Evolutionary conservation across 371 early-diverging fungal species (phyloP).

Genomic region (Gilbertella persicaria): DNA sequence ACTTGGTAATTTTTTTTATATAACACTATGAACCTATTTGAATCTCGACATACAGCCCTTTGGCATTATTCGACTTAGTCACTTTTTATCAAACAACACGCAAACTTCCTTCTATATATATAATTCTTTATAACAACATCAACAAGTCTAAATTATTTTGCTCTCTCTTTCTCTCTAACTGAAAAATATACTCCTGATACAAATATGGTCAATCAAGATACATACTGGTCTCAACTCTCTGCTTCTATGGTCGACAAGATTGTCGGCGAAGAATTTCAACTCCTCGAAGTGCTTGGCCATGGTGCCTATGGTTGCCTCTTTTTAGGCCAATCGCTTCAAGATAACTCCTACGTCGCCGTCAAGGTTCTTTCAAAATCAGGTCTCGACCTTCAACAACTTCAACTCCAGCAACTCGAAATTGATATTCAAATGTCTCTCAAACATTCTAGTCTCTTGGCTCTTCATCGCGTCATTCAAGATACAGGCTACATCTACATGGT

Average conservation of each 20-base stretch:
- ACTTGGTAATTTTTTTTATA: not conserved
- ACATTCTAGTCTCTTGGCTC: conserved; percentile 65
- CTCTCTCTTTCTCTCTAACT: no score
- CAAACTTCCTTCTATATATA: no score
- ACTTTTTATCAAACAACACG: no score
- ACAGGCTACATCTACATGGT: conserved; percentile 49
- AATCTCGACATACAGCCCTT: not conserved
- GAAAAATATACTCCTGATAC: not conserved
- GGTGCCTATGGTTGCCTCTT: conserved; percentile 64
- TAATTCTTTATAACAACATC: not conserved
- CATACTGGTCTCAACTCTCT: conserved; percentile 10
- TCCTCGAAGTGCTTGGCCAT: conserved; percentile 57
- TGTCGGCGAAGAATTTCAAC: conserved; percentile 43
- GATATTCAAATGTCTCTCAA: conserved; percentile 66
- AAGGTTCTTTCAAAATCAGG: conserved; percentile 70
- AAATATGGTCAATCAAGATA: not conserved
- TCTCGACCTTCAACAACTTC: conserved; percentile 58
- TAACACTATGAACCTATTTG: not conserved
- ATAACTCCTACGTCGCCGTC: conserved; percentile 56
- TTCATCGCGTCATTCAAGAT: conserved; percentile 52
- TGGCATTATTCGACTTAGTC: not conserved
- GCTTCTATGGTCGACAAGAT: conserved; percentile 35
- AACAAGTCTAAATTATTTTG: not conserved
- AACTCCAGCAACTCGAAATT: conserved; percentile 72
- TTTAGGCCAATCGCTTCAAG: conserved; percentile 44